Evolutionary conservation across 495 filamentous ascomycete genomes (phyloP), one percentile per base, ranked within the genome.

Genomic region (Entonaema liquescens): DNA sequence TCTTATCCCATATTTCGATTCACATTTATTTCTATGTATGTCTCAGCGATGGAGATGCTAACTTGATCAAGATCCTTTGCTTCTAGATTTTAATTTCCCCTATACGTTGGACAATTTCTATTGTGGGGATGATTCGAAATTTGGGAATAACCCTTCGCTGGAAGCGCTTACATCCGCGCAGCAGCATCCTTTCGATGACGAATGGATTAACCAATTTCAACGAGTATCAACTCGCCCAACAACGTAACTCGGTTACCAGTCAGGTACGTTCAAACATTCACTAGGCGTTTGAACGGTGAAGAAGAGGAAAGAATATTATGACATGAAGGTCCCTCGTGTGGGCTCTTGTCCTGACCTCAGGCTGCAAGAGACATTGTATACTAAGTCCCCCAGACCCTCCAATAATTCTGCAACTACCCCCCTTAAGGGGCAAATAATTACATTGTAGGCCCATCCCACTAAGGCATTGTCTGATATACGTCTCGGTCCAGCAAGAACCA

Each of bases 1-100:
- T 50, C 54, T 1, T 23, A 26, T 15, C 13, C 11, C 6, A 13
- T 29, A 15, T 56, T 13, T 23, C 3, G 6, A 11, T 35, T 23
- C n/a, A 5, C 28, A 15, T 29, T 25, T 4, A 15, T 4, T 9
- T 0, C 12, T 13, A 29, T 28, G 0, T 7, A n/a, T n/a, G n/a
- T n/a, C 23, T 4, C n/a, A 29, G 7, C 15, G 5, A 17, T 19
- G 9, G 28, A 5, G 2, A 33, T 3, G 12, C 70, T 73, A 54
- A 73, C 40, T 28, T 1, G 5, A 2, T 13, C 29, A 21, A 73
- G 70, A 73, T 21, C 70, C 70, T 13, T 65, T 72, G 25, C 60
- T 73, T 58, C 15, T 73, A 53, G 65, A 73, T 57, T 36, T 73
- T 21, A 65, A 62, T 13, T 65, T 73, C 19, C 70, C 65, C 8